A percentile compares a stretch with the other conserved stretches of the same genome.
Evolutionary conservation across 257 asterid species (phyloP).

Genomic region (Capsicum chinense): DNA sequence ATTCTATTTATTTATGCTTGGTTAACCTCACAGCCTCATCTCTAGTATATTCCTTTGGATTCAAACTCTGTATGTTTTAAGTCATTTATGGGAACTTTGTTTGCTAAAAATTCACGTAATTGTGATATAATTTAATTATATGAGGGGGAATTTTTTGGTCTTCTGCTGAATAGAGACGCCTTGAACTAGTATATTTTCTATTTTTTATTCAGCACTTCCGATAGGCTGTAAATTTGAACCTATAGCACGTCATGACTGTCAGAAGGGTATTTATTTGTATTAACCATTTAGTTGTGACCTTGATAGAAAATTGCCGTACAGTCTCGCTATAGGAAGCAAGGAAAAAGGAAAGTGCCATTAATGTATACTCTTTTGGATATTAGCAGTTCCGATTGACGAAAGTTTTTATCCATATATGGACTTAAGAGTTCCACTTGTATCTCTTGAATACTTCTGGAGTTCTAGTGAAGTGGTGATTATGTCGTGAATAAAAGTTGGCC

Average conservation of each 20-base stretch:
- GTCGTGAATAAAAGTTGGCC: neutral
- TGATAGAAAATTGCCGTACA: neutral
- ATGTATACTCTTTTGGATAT: neutral
- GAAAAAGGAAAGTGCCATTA: neutral
- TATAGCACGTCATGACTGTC: neutral
- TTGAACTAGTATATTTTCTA: neutral
- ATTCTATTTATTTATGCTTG: neutral
- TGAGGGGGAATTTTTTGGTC: neutral
- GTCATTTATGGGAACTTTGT: neutral
- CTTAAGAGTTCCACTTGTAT: neutral
- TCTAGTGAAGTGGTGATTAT: neutral
- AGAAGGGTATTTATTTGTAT: neutral
- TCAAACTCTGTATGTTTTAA: neutral
- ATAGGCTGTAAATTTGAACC: neutral
- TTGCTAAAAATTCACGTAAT: neutral
- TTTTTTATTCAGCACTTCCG: neutral
- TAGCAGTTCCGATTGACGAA: neutral
- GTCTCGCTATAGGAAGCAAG: neutral
- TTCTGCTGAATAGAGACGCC: neutral
- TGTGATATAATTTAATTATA: neutral
- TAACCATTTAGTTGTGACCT: neutral
- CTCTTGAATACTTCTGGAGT: neutral
- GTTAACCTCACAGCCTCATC: neutral
- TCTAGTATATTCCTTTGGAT: neutral
- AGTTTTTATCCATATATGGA: neutral